A percentile compares a stretch with the other conserved stretches of the same genome.
Evolutionary conservation across 495 filamentous ascomycete species (phyloP).

Genomic region (Penicillium steckii): DNA sequence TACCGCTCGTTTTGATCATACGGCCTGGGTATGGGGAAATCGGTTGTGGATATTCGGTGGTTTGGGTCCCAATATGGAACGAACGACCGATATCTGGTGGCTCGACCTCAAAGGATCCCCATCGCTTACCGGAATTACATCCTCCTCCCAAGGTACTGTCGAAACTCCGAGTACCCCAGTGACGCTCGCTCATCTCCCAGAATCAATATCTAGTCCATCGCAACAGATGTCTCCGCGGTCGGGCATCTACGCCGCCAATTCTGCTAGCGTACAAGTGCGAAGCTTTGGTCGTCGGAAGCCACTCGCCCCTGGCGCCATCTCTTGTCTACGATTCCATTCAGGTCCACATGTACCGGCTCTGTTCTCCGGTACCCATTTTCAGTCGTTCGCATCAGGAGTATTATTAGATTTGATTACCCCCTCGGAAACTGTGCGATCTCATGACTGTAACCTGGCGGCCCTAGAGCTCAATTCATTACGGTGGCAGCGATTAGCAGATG

Average conservation of each 20-base stretch:
- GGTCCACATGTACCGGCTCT: conserved; percentile 85
- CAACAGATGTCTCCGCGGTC: conserved; percentile 51
- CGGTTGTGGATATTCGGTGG: conserved; percentile 98
- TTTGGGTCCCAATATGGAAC: conserved; percentile 91
- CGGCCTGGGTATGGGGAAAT: conserved; percentile 86
- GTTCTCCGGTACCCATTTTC: conserved; percentile 87
- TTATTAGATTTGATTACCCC: conserved; percentile 92
- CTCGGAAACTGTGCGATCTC: conserved; percentile 74
- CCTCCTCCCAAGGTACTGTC: conserved; percentile 63
- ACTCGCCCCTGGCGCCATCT: conserved; percentile 83
- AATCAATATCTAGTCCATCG: conserved; percentile 37
- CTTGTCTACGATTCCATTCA: conserved; percentile 82
- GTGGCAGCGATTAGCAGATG: conserved; percentile 93
- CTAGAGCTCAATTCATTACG: conserved; percentile 81
- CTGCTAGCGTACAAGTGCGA: conserved; percentile 79
- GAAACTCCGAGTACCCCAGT: conserved; percentile 38
- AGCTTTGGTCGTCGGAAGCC: conserved; percentile 67
- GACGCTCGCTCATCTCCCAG: conserved; percentile 43
- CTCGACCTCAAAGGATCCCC: conserved; percentile 88
- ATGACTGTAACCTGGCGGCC: conserved; percentile 86
- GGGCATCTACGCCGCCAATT: conserved; percentile 85
- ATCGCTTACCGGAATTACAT: conserved; percentile 69
- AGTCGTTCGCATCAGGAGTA: conserved; percentile 89
- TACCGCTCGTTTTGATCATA: conserved; percentile 89
- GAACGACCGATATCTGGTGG: conserved; percentile 94